Percentiles rank a stretch among this genome's conserved stretches.
phyloP scores from a whole-genome alignment of 495 filamentous ascomycete genomes.

The Sphaerosporella brunnea region DNA sequence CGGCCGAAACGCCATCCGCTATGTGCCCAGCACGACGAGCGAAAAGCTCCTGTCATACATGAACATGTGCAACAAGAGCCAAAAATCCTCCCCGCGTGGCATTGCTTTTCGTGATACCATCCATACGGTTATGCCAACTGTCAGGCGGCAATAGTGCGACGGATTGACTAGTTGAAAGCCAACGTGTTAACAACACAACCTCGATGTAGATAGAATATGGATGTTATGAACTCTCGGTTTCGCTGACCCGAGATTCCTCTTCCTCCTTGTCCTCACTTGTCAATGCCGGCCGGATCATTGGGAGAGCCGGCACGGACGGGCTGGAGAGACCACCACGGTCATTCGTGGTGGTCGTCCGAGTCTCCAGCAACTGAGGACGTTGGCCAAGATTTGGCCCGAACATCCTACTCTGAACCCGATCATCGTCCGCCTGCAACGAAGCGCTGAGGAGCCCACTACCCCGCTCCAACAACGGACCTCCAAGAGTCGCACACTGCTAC shows the following conservation, averaged over 20 bases:
- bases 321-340: background rate
- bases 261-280: no score
- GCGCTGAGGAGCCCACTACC: conserved; percentile 22
- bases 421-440: conserved; percentile 24
- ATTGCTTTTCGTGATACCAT: background rate
- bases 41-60: background rate
- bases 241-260: no score
- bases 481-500: conserved; percentile 58
- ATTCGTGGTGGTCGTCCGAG: background rate
- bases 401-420: conserved; percentile 9
- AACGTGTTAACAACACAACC: no score
- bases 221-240: no score
- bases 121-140: background rate
- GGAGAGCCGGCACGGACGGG: background rate
- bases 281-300: background rate
- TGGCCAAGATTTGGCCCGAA: conserved; percentile 2
- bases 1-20: background rate
- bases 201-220: no score
- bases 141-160: no score
- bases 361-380: background rate
- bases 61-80: background rate
- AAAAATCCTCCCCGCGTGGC: background rate
- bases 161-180: no score
- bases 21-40: background rate
- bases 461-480: conserved; percentile 62